Evolutionary conservation across 202 grass and related monocot species (phyloP).

Genomic region (Panicum hallii): DNA sequence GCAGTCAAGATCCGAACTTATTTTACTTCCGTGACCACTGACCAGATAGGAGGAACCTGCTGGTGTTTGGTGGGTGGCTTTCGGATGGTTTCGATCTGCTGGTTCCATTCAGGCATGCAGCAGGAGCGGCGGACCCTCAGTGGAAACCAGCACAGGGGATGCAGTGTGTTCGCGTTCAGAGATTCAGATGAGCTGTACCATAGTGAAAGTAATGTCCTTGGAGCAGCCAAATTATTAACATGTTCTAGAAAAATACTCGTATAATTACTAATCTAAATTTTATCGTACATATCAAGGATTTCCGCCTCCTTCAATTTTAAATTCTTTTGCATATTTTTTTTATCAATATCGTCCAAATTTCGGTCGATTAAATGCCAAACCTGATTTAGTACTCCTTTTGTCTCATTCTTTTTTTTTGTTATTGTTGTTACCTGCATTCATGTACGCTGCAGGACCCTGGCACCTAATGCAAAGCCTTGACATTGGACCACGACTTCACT

Average conservation of each 20-base stretch:
- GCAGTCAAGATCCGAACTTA: constrained; percentile 13
- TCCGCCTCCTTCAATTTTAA: background rate
- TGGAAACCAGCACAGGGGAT: background rate
- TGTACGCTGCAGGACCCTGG: background rate
- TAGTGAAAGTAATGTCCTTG: background rate
- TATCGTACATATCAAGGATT: background rate
- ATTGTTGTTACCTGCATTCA: background rate
- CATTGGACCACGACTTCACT: constrained; percentile 7
- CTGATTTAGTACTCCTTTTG: background rate
- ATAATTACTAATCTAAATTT: background rate
- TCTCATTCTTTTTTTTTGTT: too few species aligned
- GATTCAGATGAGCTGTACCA: background rate
- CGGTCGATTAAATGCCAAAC: background rate
- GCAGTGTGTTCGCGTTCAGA: background rate
- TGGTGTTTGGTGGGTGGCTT: constrained; percentile 9
- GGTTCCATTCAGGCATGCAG: background rate
- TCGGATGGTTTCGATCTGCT: background rate
- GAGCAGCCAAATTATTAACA: background rate
- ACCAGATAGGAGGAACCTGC: background rate
- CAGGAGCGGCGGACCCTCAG: background rate
- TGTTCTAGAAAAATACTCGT: background rate
- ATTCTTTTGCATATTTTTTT: background rate
- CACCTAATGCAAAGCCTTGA: background rate
- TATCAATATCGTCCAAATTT: too few species aligned
- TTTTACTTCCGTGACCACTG: background rate